Conservation (phyloP, 306 rosid genomes). For the Trichosanthes cucumerina region DNA sequence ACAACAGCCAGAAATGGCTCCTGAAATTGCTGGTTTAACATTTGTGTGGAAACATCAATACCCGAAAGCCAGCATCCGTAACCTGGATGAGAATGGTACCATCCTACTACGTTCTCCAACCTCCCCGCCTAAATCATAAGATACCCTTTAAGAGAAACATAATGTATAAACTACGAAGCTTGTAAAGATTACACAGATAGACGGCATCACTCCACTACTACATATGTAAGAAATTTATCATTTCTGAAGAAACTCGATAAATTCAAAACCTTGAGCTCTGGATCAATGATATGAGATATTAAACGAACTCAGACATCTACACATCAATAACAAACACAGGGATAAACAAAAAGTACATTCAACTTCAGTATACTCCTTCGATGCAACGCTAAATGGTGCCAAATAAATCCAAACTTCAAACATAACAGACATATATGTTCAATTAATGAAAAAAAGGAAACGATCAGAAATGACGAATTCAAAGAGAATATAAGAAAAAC, state of each 20-base stretch:
- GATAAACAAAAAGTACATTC: not conserved
- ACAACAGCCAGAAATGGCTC: constrained; percentile 95
- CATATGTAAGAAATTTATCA: not conserved
- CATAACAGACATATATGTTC: not conserved
- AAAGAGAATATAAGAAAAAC: constrained; percentile 18
- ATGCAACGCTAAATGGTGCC: not conserved
- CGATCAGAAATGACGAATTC: not conserved
- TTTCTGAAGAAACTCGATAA: not conserved
- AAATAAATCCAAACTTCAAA: not conserved
- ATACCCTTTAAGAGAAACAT: not conserved
- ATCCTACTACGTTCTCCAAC: constrained; percentile 89
- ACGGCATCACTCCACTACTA: not conserved
- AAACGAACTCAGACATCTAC: not conserved
- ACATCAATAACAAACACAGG: not conserved
- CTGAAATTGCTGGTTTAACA: constrained; percentile 85
- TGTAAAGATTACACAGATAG: not conserved
- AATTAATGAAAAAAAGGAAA: not conserved
- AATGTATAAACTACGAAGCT: not conserved
- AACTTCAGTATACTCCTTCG: not conserved
- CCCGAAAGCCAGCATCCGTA: constrained; percentile 99
- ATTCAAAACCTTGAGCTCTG: not conserved
- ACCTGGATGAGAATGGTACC: constrained; percentile 99
- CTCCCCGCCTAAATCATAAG: constrained; percentile 57
- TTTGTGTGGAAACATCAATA: constrained; percentile 91
- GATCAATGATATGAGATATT: not conserved